Evolutionary conservation across 345 rosid genomes (phyloP).

Genomic region (Populus euphratica): DNA sequence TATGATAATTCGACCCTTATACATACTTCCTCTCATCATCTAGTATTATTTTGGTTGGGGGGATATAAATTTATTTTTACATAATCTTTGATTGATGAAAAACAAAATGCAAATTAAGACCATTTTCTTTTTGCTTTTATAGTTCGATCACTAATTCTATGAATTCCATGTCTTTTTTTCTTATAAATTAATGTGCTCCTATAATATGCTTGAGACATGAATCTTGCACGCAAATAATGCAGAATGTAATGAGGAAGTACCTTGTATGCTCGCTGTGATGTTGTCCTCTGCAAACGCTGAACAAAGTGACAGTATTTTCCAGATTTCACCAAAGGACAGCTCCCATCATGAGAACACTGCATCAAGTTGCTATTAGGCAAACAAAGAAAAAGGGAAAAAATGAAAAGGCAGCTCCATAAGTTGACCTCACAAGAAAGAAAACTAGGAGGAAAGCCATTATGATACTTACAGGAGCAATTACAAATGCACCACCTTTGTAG

Average conservation of each 20-base stretch:
- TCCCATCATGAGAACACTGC: constrained; percentile 96
- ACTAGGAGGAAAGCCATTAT: background rate
- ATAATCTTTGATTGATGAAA: too few relatives aligned
- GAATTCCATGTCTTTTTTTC: too few relatives aligned
- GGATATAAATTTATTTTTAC: background rate
- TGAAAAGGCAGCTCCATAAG: background rate
- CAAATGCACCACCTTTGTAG: constrained; percentile 61
- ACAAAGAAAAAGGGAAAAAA: background rate
- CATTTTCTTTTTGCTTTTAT: background rate
- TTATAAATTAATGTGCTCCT: background rate
- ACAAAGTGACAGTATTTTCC: constrained; percentile 90
- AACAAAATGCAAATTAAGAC: background rate
- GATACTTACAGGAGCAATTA: constrained; percentile 90
- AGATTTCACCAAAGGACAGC: constrained; percentile 73
- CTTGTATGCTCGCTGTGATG: constrained; percentile 90
- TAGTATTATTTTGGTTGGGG: background rate
- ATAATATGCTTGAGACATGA: background rate
- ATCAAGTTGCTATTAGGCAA: constrained; percentile 10
- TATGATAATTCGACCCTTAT: background rate
- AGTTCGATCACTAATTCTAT: too few relatives aligned
- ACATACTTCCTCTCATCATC: background rate
- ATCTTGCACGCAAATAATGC: background rate
- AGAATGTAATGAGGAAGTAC: constrained; percentile 28
- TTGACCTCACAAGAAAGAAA: background rate
- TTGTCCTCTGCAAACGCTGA: constrained; percentile 90